Evolutionary conservation across 1,284 basidiomycete genomes (phyloP).

Genomic region (Takashimella koratensis): DNA sequence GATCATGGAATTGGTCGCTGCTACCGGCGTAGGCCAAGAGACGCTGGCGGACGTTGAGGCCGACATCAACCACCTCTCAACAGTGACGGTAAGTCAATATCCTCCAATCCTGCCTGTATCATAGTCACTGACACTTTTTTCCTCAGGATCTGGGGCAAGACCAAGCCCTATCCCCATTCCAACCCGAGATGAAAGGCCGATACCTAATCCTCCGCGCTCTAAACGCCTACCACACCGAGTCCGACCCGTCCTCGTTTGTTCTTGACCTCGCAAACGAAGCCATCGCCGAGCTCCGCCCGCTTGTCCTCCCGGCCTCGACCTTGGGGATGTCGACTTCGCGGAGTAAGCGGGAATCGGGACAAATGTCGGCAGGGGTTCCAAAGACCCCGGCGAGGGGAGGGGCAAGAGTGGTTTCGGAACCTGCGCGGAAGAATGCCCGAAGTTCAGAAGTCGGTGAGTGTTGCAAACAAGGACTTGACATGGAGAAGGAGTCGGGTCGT

Average conservation of each 20-base stretch:
- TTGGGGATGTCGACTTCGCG: slow-evolving; percentile 4
- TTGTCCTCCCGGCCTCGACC: slow-evolving; percentile 21
- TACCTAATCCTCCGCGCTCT: slow-evolving; percentile 22
- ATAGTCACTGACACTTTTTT: no score
- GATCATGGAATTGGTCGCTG: slow-evolving; percentile 14
- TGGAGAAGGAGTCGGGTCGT: background rate
- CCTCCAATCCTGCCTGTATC: no score
- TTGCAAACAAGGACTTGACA: background rate
- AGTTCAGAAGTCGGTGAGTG: background rate
- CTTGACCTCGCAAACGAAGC: slow-evolving; percentile 15
- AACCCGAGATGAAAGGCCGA: slow-evolving; percentile 25
- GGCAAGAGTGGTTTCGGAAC: slow-evolving; percentile 18
- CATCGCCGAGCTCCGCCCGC: slow-evolving; percentile 17
- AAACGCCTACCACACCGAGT: slow-evolving; percentile 24
- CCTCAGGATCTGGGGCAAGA: slow-evolving; percentile 22
- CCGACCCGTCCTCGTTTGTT: slow-evolving; percentile 17
- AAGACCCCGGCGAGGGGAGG: slow-evolving; percentile 8
- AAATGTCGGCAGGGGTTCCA: background rate
- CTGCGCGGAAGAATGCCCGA: no score
- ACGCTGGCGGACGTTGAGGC: slow-evolving; percentile 21
- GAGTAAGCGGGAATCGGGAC: background rate
- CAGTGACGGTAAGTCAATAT: background rate
- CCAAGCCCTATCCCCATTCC: slow-evolving; percentile 9
- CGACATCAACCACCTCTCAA: slow-evolving; percentile 2
- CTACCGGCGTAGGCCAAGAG: slow-evolving; percentile 17